Evolutionary conservation across 2,329 filamentous ascomycete genomes (phyloP).

Genomic region (Hirsutella thompsonii): DNA sequence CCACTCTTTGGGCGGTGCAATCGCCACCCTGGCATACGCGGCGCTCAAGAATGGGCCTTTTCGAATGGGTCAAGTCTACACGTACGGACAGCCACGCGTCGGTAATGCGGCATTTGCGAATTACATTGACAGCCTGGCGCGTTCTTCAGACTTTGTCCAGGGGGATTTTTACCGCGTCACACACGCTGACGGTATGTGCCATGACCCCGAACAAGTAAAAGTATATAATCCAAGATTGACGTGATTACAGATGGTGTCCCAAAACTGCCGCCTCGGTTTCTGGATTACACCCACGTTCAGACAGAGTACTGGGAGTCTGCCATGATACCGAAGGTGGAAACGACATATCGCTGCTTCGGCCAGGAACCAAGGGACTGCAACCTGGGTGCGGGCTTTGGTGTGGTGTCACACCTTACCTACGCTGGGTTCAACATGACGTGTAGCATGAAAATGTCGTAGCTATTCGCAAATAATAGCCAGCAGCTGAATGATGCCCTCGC

Average conservation of each 20-base stretch:
- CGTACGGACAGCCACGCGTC: not conserved
- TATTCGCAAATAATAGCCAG: too few relatives aligned
- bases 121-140: not conserved
- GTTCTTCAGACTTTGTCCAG: not conserved
- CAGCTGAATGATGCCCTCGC: too few relatives aligned
- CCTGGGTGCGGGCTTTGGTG: too few relatives aligned
- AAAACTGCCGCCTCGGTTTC: not conserved
- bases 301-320: not conserved
- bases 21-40: not conserved
- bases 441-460: too few relatives aligned
- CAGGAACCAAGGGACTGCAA: too few relatives aligned
- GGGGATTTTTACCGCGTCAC: not conserved
- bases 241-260: not conserved
- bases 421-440: too few relatives aligned
- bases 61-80: not conserved
- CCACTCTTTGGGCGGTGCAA: not conserved
- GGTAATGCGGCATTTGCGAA: not conserved
- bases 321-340: too few relatives aligned
- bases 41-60: not conserved
- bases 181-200: not conserved
- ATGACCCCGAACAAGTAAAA: not conserved
- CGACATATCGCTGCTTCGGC: too few relatives aligned
- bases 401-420: too few relatives aligned
- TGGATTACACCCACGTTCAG: not conserved
- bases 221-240: not conserved